Percentiles rank a stretch among this genome's conserved stretches.
Conservation (phyloP, 2,329 filamentous ascomycete genomes). For the Septoria petroselini region DNA sequence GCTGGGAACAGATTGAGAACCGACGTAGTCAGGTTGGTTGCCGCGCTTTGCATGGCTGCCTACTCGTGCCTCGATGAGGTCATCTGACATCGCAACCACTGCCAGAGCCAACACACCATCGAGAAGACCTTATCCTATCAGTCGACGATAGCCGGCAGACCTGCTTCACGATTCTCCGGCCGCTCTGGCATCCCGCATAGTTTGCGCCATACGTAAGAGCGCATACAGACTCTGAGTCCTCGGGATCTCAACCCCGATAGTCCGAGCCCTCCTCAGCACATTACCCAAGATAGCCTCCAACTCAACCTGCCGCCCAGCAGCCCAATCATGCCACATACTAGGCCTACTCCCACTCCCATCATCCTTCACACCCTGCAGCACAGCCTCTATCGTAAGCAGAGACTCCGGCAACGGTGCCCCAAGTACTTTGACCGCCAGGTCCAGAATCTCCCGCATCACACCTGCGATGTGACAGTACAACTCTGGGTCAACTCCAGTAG, state of each 20-base stretch:
- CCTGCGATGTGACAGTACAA: slow-evolving; percentile 59
- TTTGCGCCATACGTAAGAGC: slow-evolving; percentile 60
- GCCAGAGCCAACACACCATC: no score
- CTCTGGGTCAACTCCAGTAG: slow-evolving; percentile 63
- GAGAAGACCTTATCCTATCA: no score
- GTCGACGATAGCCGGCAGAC: no score
- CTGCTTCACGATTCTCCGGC: neutral
- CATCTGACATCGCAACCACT: no score
- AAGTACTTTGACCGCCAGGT: slow-evolving; percentile 60
- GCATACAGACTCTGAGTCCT: slow-evolving; percentile 65
- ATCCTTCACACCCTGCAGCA: slow-evolving; percentile 60
- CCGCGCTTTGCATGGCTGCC: no score
- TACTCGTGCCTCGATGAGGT: no score
- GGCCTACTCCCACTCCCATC: slow-evolving; percentile 60
- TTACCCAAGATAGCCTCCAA: slow-evolving; percentile 70
- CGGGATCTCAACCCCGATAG: slow-evolving; percentile 61
- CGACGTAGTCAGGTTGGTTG: neutral
- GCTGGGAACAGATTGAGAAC: neutral
- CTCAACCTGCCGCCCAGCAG: slow-evolving; percentile 62
- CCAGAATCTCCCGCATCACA: slow-evolving; percentile 68
- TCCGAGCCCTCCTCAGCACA: slow-evolving; percentile 62
- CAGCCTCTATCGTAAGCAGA: slow-evolving; percentile 61
- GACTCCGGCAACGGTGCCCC: slow-evolving; percentile 57
- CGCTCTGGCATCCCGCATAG: slow-evolving; percentile 39
- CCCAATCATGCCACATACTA: slow-evolving; percentile 68